Conservation (phyloP, 208 protist species). For the Leishmania amazonensis region DNA sequence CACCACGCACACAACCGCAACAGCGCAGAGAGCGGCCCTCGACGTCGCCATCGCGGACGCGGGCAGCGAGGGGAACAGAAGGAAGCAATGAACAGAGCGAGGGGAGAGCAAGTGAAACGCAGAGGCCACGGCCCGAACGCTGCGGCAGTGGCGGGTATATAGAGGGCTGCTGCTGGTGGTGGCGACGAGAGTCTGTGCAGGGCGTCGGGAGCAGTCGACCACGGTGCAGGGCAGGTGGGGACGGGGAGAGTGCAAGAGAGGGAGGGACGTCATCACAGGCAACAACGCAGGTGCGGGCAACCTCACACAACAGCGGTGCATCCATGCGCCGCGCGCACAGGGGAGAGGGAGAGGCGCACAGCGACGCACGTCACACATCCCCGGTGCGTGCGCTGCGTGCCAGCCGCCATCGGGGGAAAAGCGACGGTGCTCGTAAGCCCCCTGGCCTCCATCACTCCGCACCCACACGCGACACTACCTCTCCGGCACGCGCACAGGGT, state of each 20-base stretch:
- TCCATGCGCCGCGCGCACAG: background rate
- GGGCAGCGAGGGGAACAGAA: background rate
- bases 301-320: background rate
- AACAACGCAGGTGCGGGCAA: background rate
- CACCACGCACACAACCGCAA: slow-evolving; percentile 30
- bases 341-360: background rate
- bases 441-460: background rate
- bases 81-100: background rate
- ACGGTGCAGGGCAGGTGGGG: background rate
- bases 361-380: background rate
- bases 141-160: background rate
- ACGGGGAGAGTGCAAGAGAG: background rate
- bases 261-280: background rate
- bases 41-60: slow-evolving; percentile 15
- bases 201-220: background rate
- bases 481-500: background rate
- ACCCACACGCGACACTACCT: background rate
- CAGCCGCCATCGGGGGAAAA: background rate
- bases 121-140: background rate
- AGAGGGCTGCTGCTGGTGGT: background rate
- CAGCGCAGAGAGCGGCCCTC: slow-evolving; percentile 16
- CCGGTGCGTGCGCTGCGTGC: background rate
- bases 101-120: background rate
- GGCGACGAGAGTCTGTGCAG: background rate
- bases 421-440: background rate